These are phyloP conservation scores for Miamiensis avidus DNA, from an alignment of 169 alveolate species.

Conservation along the genomic window DNA sequence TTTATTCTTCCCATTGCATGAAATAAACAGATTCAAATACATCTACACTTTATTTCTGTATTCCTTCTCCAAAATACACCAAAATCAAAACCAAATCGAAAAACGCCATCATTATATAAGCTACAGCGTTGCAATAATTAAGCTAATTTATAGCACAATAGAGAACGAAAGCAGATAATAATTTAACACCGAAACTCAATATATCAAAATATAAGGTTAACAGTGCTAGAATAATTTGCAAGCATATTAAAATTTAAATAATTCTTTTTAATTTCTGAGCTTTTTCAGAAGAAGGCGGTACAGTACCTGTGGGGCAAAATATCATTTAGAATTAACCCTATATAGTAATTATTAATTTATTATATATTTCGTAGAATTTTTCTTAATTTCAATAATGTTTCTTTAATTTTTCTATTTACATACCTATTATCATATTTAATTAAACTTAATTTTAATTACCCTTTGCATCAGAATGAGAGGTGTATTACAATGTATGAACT, in stretches of 20 bases:
- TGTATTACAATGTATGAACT: too few species aligned
- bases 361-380: too few species aligned
- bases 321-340: too few species aligned
- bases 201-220: neutral
- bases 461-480: too few species aligned
- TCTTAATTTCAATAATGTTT: too few species aligned
- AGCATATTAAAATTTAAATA: too few species aligned
- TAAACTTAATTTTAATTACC: too few species aligned
- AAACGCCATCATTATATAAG: too few species aligned
- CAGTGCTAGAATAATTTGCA: neutral
- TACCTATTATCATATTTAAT: too few species aligned
- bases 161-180: neutral
- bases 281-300: neutral
- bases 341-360: too few species aligned
- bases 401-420: too few species aligned
- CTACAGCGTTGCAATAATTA: neutral
- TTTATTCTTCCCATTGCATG: neutral
- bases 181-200: neutral
- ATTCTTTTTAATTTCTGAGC: neutral
- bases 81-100: neutral
- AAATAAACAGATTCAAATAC: too few species aligned
- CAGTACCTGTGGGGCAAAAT: neutral
- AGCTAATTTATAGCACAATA: neutral
- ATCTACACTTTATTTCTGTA: neutral
- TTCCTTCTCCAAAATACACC: neutral